These are phyloP conservation scores for Dendrobium officinale DNA, from an alignment of 106 monocot species.

Conservation along the genomic window DNA sequence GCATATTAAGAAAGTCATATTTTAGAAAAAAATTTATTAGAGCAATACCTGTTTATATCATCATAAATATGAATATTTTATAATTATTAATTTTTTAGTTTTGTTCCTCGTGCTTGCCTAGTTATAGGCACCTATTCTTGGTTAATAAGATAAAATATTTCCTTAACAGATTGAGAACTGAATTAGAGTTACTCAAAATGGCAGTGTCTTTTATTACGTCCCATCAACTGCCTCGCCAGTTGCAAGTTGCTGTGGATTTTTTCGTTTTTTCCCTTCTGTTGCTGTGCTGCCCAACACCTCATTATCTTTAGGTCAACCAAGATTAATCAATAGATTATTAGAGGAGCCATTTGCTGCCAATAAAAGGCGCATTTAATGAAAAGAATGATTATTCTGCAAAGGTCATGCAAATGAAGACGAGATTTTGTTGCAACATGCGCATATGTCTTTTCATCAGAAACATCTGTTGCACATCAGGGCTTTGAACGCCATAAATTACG, in stretches of 20 bases:
- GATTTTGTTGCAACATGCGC: neutral
- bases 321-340: neutral
- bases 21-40: too few species aligned
- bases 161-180: neutral
- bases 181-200: neutral
- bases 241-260: neutral
- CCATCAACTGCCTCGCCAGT: neutral
- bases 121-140: too few species aligned
- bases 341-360: neutral
- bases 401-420: neutral
- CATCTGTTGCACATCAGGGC: neutral
- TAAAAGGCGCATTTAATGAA: neutral
- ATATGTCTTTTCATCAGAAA: neutral
- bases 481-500: neutral
- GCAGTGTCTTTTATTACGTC: too few species aligned
- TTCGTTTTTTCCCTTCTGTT: too few species aligned
- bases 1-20: too few species aligned
- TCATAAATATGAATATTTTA: too few species aligned
- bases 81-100: too few species aligned
- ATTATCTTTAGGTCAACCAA: neutral
- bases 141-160: too few species aligned
- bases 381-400: neutral
- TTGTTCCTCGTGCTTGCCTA: too few species aligned
- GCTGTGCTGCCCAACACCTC: too few species aligned
- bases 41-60: too few species aligned